Percentiles rank a stretch among this genome's conserved stretches.
phyloP scores from a whole-genome alignment of 768 basidiomycete species.

The Kwoniella newhampshirensis region DNA sequence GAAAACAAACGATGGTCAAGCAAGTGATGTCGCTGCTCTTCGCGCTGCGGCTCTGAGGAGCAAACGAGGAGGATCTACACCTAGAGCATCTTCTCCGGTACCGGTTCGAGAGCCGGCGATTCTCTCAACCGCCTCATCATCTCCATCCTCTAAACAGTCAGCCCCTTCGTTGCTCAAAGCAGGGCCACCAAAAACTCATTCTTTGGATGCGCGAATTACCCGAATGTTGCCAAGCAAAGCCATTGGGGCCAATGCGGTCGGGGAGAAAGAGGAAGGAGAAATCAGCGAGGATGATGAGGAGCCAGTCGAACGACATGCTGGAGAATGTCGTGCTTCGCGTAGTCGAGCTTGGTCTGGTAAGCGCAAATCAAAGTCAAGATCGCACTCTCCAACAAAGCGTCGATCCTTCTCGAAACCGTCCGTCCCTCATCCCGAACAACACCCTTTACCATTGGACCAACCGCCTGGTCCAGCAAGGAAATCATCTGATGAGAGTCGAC shows the following conservation, averaged over 20 bases:
- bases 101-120: too few relatives aligned
- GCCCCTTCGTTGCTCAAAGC: too few relatives aligned
- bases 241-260: slow-evolving; percentile 1
- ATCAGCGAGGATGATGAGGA: slow-evolving; percentile 37
- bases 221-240: too few relatives aligned
- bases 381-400: background rate
- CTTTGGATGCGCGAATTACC: too few relatives aligned
- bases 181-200: too few relatives aligned
- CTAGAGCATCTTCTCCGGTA: background rate
- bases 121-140: too few relatives aligned
- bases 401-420: background rate
- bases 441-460: background rate
- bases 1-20: background rate
- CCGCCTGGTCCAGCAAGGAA: background rate
- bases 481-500: background rate
- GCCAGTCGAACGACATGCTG: too few relatives aligned
- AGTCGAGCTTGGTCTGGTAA: too few relatives aligned
- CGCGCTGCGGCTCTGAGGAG: slow-evolving; percentile 8
- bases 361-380: background rate
- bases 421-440: background rate
- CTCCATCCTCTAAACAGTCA: background rate
- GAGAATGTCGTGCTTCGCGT: too few relatives aligned
- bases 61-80: background rate
- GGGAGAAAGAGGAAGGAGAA: slow-evolving; percentile 45
- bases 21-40: background rate